Evolutionary conservation across 2,329 filamentous ascomycete genomes (phyloP).

Genomic region (Didymella arachidicola): DNA sequence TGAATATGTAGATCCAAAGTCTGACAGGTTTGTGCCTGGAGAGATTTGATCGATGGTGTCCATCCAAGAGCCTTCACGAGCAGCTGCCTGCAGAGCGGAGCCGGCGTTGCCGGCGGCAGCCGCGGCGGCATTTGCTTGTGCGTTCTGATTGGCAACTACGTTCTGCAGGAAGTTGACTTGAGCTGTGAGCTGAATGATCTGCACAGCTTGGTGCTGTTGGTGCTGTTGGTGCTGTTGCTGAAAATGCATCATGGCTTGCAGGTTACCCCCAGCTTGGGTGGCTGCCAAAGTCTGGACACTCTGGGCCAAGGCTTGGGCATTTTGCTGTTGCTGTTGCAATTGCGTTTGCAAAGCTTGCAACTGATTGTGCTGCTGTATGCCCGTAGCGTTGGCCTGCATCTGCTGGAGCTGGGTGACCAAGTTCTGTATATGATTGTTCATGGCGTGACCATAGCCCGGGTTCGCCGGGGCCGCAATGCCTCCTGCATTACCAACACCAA

Average conservation of each 20-base stretch:
- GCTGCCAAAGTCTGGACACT: slow-evolving; percentile 3
- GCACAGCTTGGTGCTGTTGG: neutral
- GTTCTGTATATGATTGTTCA: slow-evolving; percentile 30
- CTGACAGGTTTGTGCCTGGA: slow-evolving; percentile 55
- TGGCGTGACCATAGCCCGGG: neutral
- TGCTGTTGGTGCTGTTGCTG: slow-evolving; percentile 19
- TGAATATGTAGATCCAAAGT: slow-evolving; percentile 51
- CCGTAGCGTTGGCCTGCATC: slow-evolving; percentile 26
- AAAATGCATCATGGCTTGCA: neutral
- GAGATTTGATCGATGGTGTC: slow-evolving; percentile 60
- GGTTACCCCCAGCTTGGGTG: slow-evolving; percentile 3
- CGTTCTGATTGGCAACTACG: slow-evolving; percentile 3
- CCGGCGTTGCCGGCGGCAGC: slow-evolving; percentile 6
- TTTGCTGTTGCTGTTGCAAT: slow-evolving; percentile 29
- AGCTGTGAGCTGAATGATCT: neutral
- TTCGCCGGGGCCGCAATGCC: slow-evolving; percentile 5
- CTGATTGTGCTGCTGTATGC: slow-evolving; percentile 28
- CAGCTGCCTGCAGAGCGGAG: slow-evolving; percentile 44
- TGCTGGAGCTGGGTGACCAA: slow-evolving; percentile 34
- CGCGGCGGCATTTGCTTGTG: slow-evolving; percentile 8
- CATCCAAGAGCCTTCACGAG: slow-evolving; percentile 60
- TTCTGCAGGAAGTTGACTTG: slow-evolving; percentile 19
- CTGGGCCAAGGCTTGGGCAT: slow-evolving; percentile 5
- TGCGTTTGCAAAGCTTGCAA: slow-evolving; percentile 24
- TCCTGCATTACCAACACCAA: slow-evolving; percentile 24